These are phyloP conservation scores for Gnaphalium uliginosum DNA, from an alignment of 129 eudicot species.

Conservation along the genomic window DNA sequence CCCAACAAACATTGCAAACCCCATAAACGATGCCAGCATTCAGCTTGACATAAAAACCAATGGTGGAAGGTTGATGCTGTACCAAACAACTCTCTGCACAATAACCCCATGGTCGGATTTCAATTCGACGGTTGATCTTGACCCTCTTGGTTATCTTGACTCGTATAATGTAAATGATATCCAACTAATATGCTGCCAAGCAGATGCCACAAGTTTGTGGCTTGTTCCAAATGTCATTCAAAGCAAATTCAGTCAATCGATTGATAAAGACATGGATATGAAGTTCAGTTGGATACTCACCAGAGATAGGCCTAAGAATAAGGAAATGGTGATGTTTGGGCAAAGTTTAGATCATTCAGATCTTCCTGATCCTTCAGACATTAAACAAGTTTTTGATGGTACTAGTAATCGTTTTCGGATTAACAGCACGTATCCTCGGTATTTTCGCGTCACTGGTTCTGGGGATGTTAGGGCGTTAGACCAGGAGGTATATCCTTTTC, in stretches of 20 bases:
- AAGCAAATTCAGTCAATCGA: slow-evolving; percentile 37
- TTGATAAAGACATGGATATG: slow-evolving; percentile 37
- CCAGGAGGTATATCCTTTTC: slow-evolving; percentile 37
- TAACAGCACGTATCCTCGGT: slow-evolving; percentile 47
- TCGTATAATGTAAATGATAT: slow-evolving; percentile 46
- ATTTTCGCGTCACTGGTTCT: slow-evolving; percentile 59
- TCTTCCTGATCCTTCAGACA: slow-evolving; percentile 42
- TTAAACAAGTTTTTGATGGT: slow-evolving; percentile 47
- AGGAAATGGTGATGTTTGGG: slow-evolving; percentile 53
- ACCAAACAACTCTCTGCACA: slow-evolving; percentile 51
- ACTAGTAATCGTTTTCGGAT: slow-evolving; percentile 38
- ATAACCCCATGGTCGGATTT: slow-evolving; percentile 42
- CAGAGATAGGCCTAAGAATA: slow-evolving; percentile 53
- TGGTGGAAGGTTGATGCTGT: slow-evolving; percentile 44
- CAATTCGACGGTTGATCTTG: slow-evolving; percentile 38
- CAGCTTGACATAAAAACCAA: slow-evolving; percentile 46
- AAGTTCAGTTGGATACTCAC: slow-evolving; percentile 46
- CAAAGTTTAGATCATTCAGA: slow-evolving; percentile 37
- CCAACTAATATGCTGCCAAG: slow-evolving; percentile 59
- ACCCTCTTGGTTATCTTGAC: slow-evolving; percentile 47
- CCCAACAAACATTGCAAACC: slow-evolving; percentile 60
- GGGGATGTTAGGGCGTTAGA: slow-evolving; percentile 58
- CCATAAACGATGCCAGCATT: slow-evolving; percentile 55
- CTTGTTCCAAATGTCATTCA: slow-evolving; percentile 48
- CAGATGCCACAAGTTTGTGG: slow-evolving; percentile 54